Evolutionary conservation across 2,329 filamentous ascomycete species (phyloP), one percentile per base, ranked within the genome.

Genomic region (Phyllosticta capitalensis): DNA sequence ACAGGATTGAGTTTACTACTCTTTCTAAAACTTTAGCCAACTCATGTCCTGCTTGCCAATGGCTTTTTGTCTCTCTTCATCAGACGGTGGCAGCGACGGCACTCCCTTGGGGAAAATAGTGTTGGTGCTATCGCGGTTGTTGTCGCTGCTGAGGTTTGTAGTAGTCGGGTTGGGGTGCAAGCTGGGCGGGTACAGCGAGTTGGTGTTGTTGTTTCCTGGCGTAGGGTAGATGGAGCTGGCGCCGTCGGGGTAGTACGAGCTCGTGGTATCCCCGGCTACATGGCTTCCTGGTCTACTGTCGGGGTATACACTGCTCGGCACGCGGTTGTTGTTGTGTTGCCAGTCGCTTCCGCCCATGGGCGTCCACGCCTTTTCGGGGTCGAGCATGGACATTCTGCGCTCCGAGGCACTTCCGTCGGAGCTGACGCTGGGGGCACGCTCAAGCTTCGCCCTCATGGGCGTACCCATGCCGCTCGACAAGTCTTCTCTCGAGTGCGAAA

Each of bases 11-110:
- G 28, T 17, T 54, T 56, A 20, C 20, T 4, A 7, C 9, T 26
- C 21, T n/a, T 24, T 20, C 17, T 53, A 60, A 50, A 91, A 78
- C 67, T 91, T 90, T 63, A 92, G 74, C 88, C 88, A 92, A 73
- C 86, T 89, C 86, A 91, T 89, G 70, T 91, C 88, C 76, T 24
- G 77, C 70, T 56, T 56, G 49, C 58, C 58, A 19, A 60, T 45
- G 17, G 50, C 49, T 9, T 54, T 81, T 38, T 69, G 65, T 54
- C 62, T 64, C 28, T 67, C 64, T 56, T 67, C 67, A n/a, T 38
- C 64, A 61, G 20, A 61, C 57, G 57, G 52, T 38, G 62, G 21
- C 61, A 60, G 45, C 61, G 62, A 49, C 58, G 66, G 56, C 61
- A 73, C 63, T 64, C 72, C 68, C 63, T 70, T 61, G 60, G 71